Evolutionary conservation across 139 green algal species (phyloP).

Genomic region (Chlamydomonas sphaeroides): DNA sequence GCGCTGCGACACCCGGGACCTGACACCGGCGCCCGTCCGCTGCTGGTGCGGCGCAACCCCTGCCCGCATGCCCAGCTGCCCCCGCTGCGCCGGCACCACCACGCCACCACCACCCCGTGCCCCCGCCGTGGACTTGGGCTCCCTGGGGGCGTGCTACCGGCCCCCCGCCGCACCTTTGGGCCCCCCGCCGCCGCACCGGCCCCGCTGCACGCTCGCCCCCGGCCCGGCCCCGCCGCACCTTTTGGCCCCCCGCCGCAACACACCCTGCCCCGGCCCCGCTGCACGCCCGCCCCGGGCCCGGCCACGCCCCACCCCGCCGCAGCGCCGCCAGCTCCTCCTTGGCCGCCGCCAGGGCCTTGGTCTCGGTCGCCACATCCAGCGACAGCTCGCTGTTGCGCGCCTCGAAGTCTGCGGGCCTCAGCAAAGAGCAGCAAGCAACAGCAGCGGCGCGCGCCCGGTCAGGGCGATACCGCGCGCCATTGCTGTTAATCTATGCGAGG

Average conservation of each 20-base stretch:
- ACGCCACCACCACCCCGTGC: too few species aligned
- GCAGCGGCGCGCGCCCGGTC: too few species aligned
- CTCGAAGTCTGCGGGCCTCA: slow-evolving; percentile 32
- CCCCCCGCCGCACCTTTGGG: too few species aligned
- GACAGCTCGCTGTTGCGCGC: slow-evolving; percentile 11
- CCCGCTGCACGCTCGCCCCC: too few species aligned
- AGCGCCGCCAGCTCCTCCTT: slow-evolving; percentile 20
- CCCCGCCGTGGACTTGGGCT: too few species aligned
- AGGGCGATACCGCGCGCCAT: background rate
- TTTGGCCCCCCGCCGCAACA: background rate
- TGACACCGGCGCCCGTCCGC: background rate
- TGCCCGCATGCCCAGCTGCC: background rate
- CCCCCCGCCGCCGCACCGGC: too few species aligned
- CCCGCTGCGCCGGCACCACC: too few species aligned
- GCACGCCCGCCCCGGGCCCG: too few species aligned
- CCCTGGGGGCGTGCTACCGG: too few species aligned
- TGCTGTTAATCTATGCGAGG: background rate
- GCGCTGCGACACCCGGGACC: too few species aligned
- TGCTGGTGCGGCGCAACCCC: background rate
- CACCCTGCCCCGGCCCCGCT: background rate
- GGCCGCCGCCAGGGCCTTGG: background rate
- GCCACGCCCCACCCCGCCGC: background rate
- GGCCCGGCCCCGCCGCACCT: too few species aligned
- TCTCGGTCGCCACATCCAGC: background rate
- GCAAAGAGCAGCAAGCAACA: too few species aligned